Conservation (phyloP, 768 basidiomycete species). For the Cystobasidium ongulense region DNA sequence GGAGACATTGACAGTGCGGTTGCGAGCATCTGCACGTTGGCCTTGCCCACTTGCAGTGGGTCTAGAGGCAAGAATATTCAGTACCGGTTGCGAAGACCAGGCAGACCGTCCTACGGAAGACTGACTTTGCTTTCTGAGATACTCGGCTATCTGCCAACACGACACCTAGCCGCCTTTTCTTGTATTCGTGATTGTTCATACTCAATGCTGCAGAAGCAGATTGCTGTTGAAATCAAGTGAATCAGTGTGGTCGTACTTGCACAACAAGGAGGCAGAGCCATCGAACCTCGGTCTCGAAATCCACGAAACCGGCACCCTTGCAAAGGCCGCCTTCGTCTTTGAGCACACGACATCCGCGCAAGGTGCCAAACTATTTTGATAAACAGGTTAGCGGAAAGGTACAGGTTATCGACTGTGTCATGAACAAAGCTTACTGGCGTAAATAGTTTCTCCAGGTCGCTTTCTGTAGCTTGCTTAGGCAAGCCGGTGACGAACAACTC, state of each 20-base stretch:
- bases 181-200: constrained; percentile 79
- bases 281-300: constrained; percentile 72
- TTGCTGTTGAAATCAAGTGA: constrained; percentile 48
- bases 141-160: constrained; percentile 71
- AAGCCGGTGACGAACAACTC: constrained; percentile 85
- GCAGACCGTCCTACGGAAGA: constrained; percentile 16
- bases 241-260: neutral
- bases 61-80: neutral
- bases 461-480: constrained; percentile 64
- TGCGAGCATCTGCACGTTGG: constrained; percentile 54
- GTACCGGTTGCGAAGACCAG: neutral
- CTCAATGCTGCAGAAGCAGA: constrained; percentile 63
- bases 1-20: constrained; percentile 65
- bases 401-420: neutral
- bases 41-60: constrained; percentile 48
- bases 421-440: constrained; percentile 53
- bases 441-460: constrained; percentile 72
- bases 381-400: constrained; percentile 16
- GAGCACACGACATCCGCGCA: constrained; percentile 74
- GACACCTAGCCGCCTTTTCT: constrained; percentile 80
- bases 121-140: constrained; percentile 54
- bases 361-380: constrained; percentile 62
- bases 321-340: constrained; percentile 60
- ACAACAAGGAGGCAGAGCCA: neutral
- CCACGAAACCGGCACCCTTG: constrained; percentile 86